phyloP scores from a whole-genome alignment of 192 early-diverging fungal species.

The Gaertneriomyces sp. region DNA sequence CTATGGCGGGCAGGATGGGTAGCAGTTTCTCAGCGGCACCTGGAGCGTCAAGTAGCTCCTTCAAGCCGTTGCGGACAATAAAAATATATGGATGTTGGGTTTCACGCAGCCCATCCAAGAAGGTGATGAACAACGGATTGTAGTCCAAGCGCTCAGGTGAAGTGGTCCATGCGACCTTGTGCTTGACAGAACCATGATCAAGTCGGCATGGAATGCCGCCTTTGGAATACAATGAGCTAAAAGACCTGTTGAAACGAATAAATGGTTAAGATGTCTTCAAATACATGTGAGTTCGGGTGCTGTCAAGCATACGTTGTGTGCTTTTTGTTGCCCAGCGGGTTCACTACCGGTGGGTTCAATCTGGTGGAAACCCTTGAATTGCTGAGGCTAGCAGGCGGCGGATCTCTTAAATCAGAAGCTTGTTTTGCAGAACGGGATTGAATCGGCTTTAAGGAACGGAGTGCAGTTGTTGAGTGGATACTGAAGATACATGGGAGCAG shows the following conservation, averaged over 20 bases:
- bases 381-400: constrained; percentile 33
- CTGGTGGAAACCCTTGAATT: neutral
- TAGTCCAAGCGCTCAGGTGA: constrained; percentile 19
- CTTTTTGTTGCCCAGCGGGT: constrained; percentile 29
- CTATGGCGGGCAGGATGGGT: constrained; percentile 4
- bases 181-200: constrained; percentile 42
- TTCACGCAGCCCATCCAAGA: constrained; percentile 36
- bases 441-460: neutral
- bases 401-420: neutral
- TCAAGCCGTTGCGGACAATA: constrained; percentile 28
- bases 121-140: constrained; percentile 30
- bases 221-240: constrained; percentile 34
- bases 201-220: constrained; percentile 41
- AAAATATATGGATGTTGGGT: constrained; percentile 35
- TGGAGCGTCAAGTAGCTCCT: constrained; percentile 24
- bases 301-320: constrained; percentile 24
- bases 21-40: constrained; percentile 22
- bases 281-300: neutral
- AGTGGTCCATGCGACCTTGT: constrained; percentile 30
- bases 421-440: neutral
- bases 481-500: neutral
- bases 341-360: constrained; percentile 21
- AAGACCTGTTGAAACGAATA: constrained; percentile 11
- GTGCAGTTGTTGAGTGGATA: neutral
- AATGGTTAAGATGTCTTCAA: neutral